Evolutionary conservation across 306 rosid species (phyloP), one percentile per base, ranked within the genome.

Genomic region (Datisca glomerata): DNA sequence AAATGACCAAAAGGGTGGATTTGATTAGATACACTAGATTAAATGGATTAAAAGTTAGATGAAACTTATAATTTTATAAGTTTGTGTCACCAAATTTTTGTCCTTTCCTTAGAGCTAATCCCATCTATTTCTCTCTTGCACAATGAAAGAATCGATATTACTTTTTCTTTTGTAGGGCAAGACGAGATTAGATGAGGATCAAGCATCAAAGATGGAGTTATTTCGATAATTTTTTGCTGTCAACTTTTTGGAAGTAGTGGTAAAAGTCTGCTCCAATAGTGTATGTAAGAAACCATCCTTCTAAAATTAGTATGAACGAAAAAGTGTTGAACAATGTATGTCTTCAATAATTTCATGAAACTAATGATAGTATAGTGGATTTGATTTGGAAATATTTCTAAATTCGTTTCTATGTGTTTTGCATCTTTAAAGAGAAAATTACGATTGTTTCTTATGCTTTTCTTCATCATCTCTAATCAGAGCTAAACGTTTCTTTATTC

Each of bases 101-200:
- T 21, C 38, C 11, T 49, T 39, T 57, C 24, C 37, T 52, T 39
- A 54, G 55, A 54, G 70, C 71, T 21, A 34, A 33, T 10, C 64
- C 47, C 38, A 49, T 44, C 37, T 57, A 49, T 48, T 33, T 55
- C 53, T 33, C 47, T 80, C 67, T 72, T 73, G 71, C 51, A 47
- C 71, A 63, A 60, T 70, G 62, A 83, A 72, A 72, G 73, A 73
- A 70, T 73, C 64, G 64, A 53, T 53, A 67, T 55, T 63, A 55
- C 44, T 71, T 75, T 73, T 72, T 60, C 43, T 64, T 75, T 70
- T 73, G 78, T 75, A 79, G 92, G 82, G 74, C 74, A 75, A 79
- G 92, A 84, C 74, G 72, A 79, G 78, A 75, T 80, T 79, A 83
- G 91, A 75, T 83, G 94, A 83, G 69, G 91, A 72, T 56, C 70